Evolutionary conservation across 1,139 yeast species (phyloP).

Genomic region (Sugiyamaella grinbergsii): DNA sequence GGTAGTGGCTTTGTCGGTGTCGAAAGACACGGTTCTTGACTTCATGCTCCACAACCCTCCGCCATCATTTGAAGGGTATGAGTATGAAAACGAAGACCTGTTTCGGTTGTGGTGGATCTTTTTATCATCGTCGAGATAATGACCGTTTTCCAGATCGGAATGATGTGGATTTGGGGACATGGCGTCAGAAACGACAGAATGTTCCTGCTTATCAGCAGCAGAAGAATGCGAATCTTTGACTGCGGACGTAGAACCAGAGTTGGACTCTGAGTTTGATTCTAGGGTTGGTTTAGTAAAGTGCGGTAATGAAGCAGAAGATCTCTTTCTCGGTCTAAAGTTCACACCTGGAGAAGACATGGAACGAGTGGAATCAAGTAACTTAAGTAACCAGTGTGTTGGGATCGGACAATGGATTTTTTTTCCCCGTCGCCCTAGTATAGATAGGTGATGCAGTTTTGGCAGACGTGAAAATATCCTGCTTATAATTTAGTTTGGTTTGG

Average conservation of each 20-base stretch:
- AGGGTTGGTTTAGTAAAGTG: constrained; percentile 1
- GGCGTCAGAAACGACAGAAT: neutral
- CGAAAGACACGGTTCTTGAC: constrained; percentile 11
- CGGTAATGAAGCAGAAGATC: constrained; percentile 19
- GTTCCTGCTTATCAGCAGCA: neutral
- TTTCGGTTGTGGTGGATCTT: constrained; percentile 8
- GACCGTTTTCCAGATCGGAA: constrained; percentile 11
- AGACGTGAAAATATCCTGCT: too few relatives aligned
- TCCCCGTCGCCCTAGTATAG: neutral
- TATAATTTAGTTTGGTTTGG: too few relatives aligned
- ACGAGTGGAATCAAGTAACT: too few relatives aligned
- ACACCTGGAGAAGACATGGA: constrained; percentile 14
- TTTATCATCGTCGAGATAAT: constrained; percentile 6
- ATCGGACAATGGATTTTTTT: too few relatives aligned
- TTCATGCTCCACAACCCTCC: constrained; percentile 12
- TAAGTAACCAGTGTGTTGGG: too few relatives aligned
- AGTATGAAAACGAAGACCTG: constrained; percentile 11
- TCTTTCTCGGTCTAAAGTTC: constrained; percentile 20
- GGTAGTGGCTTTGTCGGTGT: constrained; percentile 21
- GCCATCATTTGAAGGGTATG: constrained; percentile 9
- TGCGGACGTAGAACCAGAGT: neutral
- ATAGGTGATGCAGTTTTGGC: too few relatives aligned
- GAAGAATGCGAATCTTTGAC: neutral
- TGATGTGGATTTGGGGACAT: constrained; percentile 1
- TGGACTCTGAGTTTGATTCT: too few relatives aligned